Percentiles rank a stretch among this genome's conserved stretches.
Evolutionary conservation across 1,139 yeast genomes (phyloP).

Genomic region (Taiozyma sp.): DNA sequence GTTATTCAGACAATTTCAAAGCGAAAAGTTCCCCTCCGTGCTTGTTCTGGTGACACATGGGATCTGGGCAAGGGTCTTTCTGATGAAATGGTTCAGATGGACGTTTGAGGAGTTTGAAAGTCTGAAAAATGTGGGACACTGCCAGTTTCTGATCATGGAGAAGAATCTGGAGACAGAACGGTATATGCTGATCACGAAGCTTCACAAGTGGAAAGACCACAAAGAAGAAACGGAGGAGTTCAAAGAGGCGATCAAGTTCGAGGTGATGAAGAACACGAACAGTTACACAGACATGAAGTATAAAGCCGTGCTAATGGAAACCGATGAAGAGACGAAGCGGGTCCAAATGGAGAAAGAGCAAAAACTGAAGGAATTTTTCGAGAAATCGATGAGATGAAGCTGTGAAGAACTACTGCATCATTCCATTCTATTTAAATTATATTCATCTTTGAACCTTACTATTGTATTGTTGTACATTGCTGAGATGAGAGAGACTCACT

Average conservation of each 20-base stretch:
- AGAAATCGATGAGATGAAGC: conserved; percentile 3
- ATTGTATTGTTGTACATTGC: no score
- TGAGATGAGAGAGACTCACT: no score
- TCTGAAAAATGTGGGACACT: conserved; percentile 77
- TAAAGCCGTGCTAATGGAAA: not conserved
- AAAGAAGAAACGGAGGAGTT: conserved; percentile 23
- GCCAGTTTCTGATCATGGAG: conserved; percentile 78
- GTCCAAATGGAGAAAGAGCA: conserved; percentile 18
- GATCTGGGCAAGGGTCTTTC: conserved; percentile 86
- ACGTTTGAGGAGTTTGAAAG: conserved; percentile 84
- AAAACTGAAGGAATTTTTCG: conserved; percentile 17
- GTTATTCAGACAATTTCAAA: conserved; percentile 71
- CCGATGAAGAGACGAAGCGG: conserved; percentile 10
- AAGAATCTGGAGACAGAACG: conserved; percentile 39
- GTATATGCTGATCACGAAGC: conserved; percentile 46
- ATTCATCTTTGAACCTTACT: no score
- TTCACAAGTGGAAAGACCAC: conserved; percentile 59
- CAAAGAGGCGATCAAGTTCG: conserved; percentile 16
- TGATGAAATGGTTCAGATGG: conserved; percentile 95
- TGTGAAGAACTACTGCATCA: no score
- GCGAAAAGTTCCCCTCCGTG: conserved; percentile 63
- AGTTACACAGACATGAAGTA: conserved; percentile 19
- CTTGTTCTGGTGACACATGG: conserved; percentile 89
- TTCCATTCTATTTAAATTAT: no score
- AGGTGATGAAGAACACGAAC: conserved; percentile 20